phyloP scores from a whole-genome alignment of 2,329 filamentous ascomycete genomes.

The Fusarium dlaminii region DNA sequence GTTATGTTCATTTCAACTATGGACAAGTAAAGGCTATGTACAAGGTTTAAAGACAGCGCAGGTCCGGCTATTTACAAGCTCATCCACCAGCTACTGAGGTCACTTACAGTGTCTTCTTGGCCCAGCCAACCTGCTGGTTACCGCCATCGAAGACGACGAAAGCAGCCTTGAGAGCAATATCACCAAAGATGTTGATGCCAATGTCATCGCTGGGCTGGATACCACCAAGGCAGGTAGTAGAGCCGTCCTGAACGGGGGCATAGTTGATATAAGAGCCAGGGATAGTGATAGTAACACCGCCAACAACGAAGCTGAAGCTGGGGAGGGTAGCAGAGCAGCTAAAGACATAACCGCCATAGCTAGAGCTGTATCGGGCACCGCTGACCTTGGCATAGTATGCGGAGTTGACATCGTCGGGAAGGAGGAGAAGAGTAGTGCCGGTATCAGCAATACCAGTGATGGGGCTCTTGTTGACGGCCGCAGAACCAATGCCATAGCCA shows the following conservation, averaged over 20 bases:
- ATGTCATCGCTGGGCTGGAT: slow-evolving; percentile 64
- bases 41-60: not conserved
- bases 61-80: not conserved
- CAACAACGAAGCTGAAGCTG: slow-evolving; percentile 64
- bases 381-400: slow-evolving; percentile 59
- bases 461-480: slow-evolving; percentile 44
- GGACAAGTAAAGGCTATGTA: not conserved
- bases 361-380: slow-evolving; percentile 52
- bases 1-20: not conserved
- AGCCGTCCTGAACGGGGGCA: slow-evolving; percentile 52
- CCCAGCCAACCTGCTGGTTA: slow-evolving; percentile 36
- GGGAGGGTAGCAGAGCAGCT: slow-evolving; percentile 59
- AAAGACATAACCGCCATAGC: slow-evolving; percentile 57
- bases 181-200: slow-evolving; percentile 68
- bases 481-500: slow-evolving; percentile 32
- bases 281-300: slow-evolving; percentile 65
- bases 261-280: slow-evolving; percentile 66
- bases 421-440: slow-evolving; percentile 71
- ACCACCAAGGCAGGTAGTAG: slow-evolving; percentile 72
- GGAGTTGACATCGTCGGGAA: slow-evolving; percentile 61
- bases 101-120: slow-evolving; percentile 21
- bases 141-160: slow-evolving; percentile 65
- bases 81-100: not conserved
- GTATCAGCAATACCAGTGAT: slow-evolving; percentile 63
- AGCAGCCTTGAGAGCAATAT: slow-evolving; percentile 69